Conservation (phyloP, 371 early-diverging fungal genomes). For the Apophysomyces trapeziformis region DNA sequence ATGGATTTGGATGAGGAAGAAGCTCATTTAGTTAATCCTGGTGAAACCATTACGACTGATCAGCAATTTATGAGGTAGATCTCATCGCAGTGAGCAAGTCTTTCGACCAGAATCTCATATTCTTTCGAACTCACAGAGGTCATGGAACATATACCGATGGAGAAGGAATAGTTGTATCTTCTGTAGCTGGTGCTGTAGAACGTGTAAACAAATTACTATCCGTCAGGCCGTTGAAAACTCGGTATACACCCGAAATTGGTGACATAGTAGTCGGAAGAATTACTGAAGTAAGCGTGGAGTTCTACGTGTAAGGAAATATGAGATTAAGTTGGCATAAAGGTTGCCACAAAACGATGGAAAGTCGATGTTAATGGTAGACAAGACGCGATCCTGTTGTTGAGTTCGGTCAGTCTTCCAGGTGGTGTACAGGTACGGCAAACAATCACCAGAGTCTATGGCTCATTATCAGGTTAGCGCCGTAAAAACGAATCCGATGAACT, state of each 20-base stretch:
- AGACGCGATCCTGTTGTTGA: slow-evolving; percentile 90
- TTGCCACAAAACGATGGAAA: slow-evolving; percentile 94
- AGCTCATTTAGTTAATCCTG: slow-evolving; percentile 81
- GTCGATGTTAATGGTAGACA: slow-evolving; percentile 92
- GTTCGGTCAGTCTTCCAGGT: slow-evolving; percentile 97
- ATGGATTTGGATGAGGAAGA: slow-evolving; percentile 53
- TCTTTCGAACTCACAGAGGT: slow-evolving; percentile 62
- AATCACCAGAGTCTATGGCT: neutral
- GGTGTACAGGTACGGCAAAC: slow-evolving; percentile 81
- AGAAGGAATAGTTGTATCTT: slow-evolving; percentile 69
- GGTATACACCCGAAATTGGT: slow-evolving; percentile 96
- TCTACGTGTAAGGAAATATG: neutral
- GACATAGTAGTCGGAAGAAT: slow-evolving; percentile 99
- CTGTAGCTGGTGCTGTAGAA: slow-evolving; percentile 92
- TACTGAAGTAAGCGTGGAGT: slow-evolving; percentile 72
- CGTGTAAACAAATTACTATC: slow-evolving; percentile 97
- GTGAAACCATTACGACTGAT: slow-evolving; percentile 85
- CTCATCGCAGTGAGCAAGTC: neutral
- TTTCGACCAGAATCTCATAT: slow-evolving; percentile 3
- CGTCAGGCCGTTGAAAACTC: slow-evolving; percentile 85
- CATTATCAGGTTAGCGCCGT: slow-evolving; percentile 68
- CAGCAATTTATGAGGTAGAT: slow-evolving; percentile 81
- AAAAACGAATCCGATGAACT: slow-evolving; percentile 98
- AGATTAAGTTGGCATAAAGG: slow-evolving; percentile 28
- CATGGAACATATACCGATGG: slow-evolving; percentile 93